phyloP scores from a whole-genome alignment of 345 rosid species.

The Barbarea vulgaris region DNA sequence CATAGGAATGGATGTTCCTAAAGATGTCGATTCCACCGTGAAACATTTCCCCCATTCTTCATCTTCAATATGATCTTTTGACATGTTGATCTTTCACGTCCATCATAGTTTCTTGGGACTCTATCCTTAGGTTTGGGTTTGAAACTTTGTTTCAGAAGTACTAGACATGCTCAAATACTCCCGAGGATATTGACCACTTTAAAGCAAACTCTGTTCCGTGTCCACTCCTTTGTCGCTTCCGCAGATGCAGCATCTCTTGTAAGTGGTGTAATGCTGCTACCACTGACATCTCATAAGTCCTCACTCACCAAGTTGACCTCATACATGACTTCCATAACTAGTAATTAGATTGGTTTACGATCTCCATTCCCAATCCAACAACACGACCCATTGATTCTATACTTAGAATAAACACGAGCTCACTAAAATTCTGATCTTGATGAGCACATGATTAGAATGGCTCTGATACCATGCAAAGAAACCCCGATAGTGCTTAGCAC shows the following conservation, averaged over 20 bases:
- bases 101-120: too few species aligned
- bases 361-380: neutral
- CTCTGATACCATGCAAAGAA: neutral
- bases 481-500: neutral
- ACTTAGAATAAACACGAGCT: too few species aligned
- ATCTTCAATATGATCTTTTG: conserved; percentile 4
- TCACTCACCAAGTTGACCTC: neutral
- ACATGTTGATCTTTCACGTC: neutral
- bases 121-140: too few species aligned
- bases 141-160: too few species aligned
- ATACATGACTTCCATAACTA: neutral
- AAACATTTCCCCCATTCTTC: neutral
- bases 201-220: conserved; percentile 5
- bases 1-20: neutral
- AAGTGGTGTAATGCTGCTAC: neutral
- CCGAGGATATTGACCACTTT: conserved; percentile 16
- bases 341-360: conserved; percentile 4
- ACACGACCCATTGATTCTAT: too few species aligned
- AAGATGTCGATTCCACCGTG: neutral
- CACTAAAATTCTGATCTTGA: too few species aligned
- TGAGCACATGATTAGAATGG: too few species aligned
- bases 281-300: neutral
- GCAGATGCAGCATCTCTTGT: neutral
- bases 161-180: too few species aligned
- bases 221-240: neutral